These are phyloP conservation scores for Spinacia oleracea DNA, from an alignment of 179 eudicot genomes.

Conservation along the genomic window DNA sequence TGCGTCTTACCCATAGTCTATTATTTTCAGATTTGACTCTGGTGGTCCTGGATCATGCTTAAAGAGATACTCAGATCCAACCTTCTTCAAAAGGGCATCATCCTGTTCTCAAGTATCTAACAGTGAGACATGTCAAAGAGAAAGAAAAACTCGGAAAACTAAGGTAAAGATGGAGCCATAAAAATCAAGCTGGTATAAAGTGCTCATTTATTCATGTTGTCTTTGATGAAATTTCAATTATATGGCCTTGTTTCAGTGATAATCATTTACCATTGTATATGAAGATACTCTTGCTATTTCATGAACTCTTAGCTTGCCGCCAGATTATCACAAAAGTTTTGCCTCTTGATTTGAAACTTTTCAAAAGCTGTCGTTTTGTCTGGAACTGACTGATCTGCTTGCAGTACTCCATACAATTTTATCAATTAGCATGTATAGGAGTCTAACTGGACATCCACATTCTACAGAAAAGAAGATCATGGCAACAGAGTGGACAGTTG, in stretches of 20 bases:
- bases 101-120: slow-evolving; percentile 42
- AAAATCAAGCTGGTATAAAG: not conserved
- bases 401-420: not conserved
- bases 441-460: slow-evolving; percentile 19
- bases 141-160: slow-evolving; percentile 55
- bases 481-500: slow-evolving; percentile 39
- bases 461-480: slow-evolving; percentile 61
- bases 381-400: not conserved
- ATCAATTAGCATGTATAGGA: not conserved
- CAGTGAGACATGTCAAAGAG: slow-evolving; percentile 41
- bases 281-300: not conserved
- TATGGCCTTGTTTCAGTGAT: not conserved
- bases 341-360: not conserved
- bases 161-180: slow-evolving; percentile 49
- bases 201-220: not conserved
- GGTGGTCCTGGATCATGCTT: slow-evolving; percentile 97
- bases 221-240: not conserved
- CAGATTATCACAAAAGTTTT: not conserved
- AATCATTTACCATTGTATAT: not conserved
- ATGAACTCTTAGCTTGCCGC: not conserved
- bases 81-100: slow-evolving; percentile 78
- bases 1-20: slow-evolving; percentile 17
- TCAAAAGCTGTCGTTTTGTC: not conserved
- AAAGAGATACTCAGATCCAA: slow-evolving; percentile 93
- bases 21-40: slow-evolving; percentile 69